Conservation (phyloP, 169 alveolate species). For the Plasmodium knowlesi region DNA sequence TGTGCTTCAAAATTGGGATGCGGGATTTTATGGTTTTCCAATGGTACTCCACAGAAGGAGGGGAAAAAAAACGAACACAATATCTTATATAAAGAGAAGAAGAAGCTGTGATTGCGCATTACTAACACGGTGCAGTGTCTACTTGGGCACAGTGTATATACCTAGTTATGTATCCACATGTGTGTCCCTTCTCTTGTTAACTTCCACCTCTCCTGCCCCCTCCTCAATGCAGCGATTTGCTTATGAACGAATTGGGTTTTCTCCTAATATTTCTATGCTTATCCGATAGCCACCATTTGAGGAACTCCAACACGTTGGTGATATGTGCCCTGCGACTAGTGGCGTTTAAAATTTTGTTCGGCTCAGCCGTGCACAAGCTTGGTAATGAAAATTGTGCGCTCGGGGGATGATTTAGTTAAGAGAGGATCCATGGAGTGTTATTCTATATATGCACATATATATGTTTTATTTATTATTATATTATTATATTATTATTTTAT, state of each 20-base stretch:
- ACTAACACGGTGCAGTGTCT: neutral
- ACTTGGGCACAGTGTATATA: neutral
- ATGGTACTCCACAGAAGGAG: conserved; percentile 5
- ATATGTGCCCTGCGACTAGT: conserved; percentile 52
- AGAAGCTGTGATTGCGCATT: neutral
- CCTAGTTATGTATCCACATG: neutral
- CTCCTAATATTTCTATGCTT: conserved; percentile 55
- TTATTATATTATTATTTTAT: too few relatives aligned
- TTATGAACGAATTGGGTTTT: conserved; percentile 71
- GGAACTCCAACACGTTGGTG: conserved; percentile 54
- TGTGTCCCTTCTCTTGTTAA: neutral
- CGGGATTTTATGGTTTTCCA: conserved; percentile 73
- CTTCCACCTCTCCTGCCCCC: neutral
- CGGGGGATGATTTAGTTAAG: neutral
- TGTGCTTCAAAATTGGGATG: conserved; percentile 63
- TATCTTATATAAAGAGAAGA: neutral
- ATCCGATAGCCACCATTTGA: conserved; percentile 48
- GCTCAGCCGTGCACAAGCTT: conserved; percentile 56
- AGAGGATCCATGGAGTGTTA: neutral
- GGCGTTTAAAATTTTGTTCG: conserved; percentile 52
- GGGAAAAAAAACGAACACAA: neutral
- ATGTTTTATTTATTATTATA: too few relatives aligned
- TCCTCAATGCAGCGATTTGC: conserved; percentile 50
- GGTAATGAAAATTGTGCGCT: conserved; percentile 8
- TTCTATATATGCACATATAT: neutral